Base-by-base conservation (phyloP, 2,329 filamentous ascomycete species). In the Alternaria longipes region DNA sequence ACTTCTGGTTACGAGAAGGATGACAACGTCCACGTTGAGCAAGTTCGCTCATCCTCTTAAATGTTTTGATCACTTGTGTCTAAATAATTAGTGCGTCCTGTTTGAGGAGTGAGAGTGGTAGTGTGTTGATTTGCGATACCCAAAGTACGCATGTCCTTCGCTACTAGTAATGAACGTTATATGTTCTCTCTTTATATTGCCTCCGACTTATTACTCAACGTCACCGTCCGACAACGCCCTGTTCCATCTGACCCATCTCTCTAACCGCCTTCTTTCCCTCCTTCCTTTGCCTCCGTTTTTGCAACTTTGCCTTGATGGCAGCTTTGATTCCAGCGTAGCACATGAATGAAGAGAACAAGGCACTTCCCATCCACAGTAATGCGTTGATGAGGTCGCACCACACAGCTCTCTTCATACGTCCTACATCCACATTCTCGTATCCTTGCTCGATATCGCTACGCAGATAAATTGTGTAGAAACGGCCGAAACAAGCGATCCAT, bases 1-100 rank as follows among this genome's bases (percentile, higher is more conserved):
- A 59, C 63, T 22, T 60, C 63, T 26, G 69, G 68, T 22, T 71
- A 62, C 56, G 74, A 76, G 63, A 77, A 75, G 64, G 51, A 70
- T 8, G 62, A 56, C 30, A 59, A 66, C 20, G 55, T 70, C 18
- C 65, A 63, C 28, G 54, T 71, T 22, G 67, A 72, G 40, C 56
- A 68, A 30, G 44, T 64, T 18, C 56, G 53, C 36, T 45, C 38
- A 18, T 58, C 50, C 5, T 54, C 49, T 36, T 63, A 63, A 34
- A 42, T 54, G 20, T 24, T 22, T 22, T 54, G 20, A 54, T 24
- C 18, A 12, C 20, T 54, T n/a, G 32, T 40, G 46, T 56, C 28
- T 59, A 41, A 30, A 38, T 60, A n/a, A 54, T 32, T 36, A 14
- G 41, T 55, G 40, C 20, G 16, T 54, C 20, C 40, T 22, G 12